Conservation (phyloP, 495 filamentous ascomycete genomes). For the Neurospora discreta region DNA sequence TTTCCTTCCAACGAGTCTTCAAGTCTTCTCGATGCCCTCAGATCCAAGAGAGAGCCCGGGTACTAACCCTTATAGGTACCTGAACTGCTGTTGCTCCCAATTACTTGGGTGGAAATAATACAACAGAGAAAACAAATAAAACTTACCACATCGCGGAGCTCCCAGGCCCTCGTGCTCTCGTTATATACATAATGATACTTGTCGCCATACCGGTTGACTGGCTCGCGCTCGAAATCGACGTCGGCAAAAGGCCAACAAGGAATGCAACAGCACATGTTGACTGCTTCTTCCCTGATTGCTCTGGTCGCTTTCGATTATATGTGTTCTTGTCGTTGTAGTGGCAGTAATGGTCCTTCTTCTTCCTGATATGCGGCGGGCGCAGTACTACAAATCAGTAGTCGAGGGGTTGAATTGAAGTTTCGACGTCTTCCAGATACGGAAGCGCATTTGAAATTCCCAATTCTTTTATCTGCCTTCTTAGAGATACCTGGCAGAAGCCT, state of each 20-base stretch:
- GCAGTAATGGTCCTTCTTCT: not conserved
- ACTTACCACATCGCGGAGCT: slow-evolving; percentile 14
- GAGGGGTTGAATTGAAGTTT: not conserved
- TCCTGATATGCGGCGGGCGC: not conserved
- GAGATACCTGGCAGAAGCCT: not conserved
- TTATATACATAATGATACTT: slow-evolving; percentile 25
- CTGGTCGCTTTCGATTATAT: not conserved
- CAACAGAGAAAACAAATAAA: not conserved
- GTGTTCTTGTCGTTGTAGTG: not conserved
- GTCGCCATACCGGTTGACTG: not conserved
- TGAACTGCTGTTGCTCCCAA: not conserved
- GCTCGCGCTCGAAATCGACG: slow-evolving; percentile 26
- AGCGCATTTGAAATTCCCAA: not conserved
- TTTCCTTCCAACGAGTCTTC: not conserved
- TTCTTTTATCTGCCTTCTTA: not conserved
- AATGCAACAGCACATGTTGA: slow-evolving; percentile 15
- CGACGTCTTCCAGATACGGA: no score
- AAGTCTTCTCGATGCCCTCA: not conserved
- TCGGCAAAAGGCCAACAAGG: slow-evolving; percentile 34
- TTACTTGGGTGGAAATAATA: not conserved
- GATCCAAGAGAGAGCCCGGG: not conserved
- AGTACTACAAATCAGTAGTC: not conserved
- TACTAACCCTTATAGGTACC: not conserved
- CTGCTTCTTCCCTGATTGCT: not conserved
- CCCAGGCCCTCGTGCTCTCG: slow-evolving; percentile 16